Percentiles rank a stretch among this genome's conserved stretches.
These are phyloP conservation scores for Aspergillus flavus DNA, from an alignment of 2,329 filamentous ascomycete species.

Conservation along the genomic window DNA sequence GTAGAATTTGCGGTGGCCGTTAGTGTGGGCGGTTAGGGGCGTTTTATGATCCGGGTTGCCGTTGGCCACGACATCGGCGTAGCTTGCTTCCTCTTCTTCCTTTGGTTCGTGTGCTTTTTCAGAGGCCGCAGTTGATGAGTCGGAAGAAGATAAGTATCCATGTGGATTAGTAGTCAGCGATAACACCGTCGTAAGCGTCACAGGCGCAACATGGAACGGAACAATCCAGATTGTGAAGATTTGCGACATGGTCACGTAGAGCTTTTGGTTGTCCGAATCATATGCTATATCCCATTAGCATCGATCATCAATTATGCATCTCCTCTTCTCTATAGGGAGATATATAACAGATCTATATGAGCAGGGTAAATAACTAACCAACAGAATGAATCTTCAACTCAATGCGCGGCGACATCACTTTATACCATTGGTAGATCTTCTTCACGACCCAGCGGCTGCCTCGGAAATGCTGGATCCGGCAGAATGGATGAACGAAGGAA, in stretches of 20 bases:
- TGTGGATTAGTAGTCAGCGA: conserved; percentile 56
- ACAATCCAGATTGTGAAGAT: conserved; percentile 76
- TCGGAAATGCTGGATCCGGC: conserved; percentile 61
- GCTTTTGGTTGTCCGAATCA: conserved; percentile 64
- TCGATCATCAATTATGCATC: too few relatives aligned
- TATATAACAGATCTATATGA: neutral
- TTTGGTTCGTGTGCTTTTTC: conserved; percentile 22
- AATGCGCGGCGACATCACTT: conserved; percentile 76
- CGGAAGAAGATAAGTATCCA: neutral
- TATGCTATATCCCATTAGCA: conserved; percentile 54
- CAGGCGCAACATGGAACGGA: conserved; percentile 71
- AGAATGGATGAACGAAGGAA: conserved; percentile 77
- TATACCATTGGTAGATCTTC: conserved; percentile 80
- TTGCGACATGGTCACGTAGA: conserved; percentile 76
- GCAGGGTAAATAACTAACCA: conserved; percentile 41
- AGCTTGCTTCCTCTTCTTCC: neutral
- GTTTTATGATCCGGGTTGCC: neutral
- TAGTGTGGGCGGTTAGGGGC: neutral
- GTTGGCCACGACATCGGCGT: neutral
- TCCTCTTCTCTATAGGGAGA: neutral
- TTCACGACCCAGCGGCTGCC: conserved; percentile 69
- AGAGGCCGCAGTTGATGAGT: neutral
- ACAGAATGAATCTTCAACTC: conserved; percentile 66
- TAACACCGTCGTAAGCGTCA: conserved; percentile 69
- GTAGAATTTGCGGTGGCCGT: conserved; percentile 54